Evolutionary conservation across 768 basidiomycete genomes (phyloP).

Genomic region (Baorangia bicolor): DNA sequence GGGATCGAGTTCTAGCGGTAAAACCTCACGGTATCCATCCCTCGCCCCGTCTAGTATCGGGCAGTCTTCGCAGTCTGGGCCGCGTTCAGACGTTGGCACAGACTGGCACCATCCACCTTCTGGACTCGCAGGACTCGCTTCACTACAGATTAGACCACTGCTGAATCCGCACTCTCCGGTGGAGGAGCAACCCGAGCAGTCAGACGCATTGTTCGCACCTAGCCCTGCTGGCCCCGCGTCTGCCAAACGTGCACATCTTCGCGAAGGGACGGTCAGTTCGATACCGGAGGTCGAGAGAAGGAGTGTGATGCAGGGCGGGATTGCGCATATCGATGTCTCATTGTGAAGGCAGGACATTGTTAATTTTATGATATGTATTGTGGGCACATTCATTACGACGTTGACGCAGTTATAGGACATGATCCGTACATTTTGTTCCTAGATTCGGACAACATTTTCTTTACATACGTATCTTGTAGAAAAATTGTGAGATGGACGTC

Average conservation of each 20-base stretch:
- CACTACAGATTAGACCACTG: constrained; percentile 12
- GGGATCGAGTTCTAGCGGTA: constrained; percentile 16
- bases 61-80: constrained; percentile 4
- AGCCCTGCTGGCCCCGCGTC: background rate
- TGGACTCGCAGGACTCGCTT: constrained; percentile 22
- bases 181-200: constrained; percentile 4
- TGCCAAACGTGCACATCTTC: constrained; percentile 22
- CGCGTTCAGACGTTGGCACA: constrained; percentile 10
- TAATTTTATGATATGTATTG: constrained; percentile 23
- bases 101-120: constrained; percentile 28
- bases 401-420: background rate
- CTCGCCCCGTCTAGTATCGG: constrained; percentile 20
- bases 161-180: constrained; percentile 25
- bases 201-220: background rate
- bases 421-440: background rate
- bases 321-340: constrained; percentile 27
- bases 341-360: constrained; percentile 14
- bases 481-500: background rate
- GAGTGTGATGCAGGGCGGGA: constrained; percentile 18
- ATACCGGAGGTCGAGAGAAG: constrained; percentile 25
- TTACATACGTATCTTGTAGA: background rate
- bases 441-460: background rate
- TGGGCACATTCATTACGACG: background rate
- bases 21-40: constrained; percentile 29
- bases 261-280: constrained; percentile 14